Conservation (phyloP, 2,329 filamentous ascomycete species). For the Fusarium penzigii region DNA sequence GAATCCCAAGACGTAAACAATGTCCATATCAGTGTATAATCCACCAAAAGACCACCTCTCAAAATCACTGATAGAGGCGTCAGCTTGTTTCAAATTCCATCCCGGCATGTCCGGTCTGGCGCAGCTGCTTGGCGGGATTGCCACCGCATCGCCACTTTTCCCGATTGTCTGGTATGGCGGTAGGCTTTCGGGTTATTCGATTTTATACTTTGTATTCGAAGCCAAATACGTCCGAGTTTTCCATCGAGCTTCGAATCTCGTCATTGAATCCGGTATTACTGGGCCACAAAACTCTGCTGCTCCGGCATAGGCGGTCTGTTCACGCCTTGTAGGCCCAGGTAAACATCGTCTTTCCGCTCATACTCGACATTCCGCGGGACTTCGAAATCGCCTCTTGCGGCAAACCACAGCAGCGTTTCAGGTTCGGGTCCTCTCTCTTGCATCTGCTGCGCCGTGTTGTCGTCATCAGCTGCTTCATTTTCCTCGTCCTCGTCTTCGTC, state of each 20-base stretch:
- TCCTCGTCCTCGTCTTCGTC: conserved; percentile 53
- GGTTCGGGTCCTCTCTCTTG: conserved; percentile 41
- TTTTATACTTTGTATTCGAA: background rate
- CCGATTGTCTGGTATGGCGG: too few relatives aligned
- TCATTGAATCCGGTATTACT: conserved; percentile 1
- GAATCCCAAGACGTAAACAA: too few relatives aligned
- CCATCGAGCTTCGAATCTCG: background rate
- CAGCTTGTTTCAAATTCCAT: too few relatives aligned
- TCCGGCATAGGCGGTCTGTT: conserved; percentile 30
- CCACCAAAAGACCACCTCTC: too few relatives aligned
- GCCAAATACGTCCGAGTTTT: background rate
- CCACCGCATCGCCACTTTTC: too few relatives aligned
- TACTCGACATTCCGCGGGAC: conserved; percentile 48
- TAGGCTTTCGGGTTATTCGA: too few relatives aligned
- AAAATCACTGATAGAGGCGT: too few relatives aligned
- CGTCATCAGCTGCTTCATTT: conserved; percentile 6
- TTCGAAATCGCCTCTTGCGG: conserved; percentile 45
- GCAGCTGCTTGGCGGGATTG: too few relatives aligned
- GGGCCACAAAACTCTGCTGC: background rate
- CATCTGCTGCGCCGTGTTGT: conserved; percentile 28
- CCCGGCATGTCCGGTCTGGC: too few relatives aligned
- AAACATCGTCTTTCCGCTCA: conserved; percentile 36
- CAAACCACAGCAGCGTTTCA: conserved; percentile 51
- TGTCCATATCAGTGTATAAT: too few relatives aligned
- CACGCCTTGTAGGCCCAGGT: conserved; percentile 37